phyloP scores from a whole-genome alignment of 805 yeast genomes.

The Candida incommunis region DNA sequence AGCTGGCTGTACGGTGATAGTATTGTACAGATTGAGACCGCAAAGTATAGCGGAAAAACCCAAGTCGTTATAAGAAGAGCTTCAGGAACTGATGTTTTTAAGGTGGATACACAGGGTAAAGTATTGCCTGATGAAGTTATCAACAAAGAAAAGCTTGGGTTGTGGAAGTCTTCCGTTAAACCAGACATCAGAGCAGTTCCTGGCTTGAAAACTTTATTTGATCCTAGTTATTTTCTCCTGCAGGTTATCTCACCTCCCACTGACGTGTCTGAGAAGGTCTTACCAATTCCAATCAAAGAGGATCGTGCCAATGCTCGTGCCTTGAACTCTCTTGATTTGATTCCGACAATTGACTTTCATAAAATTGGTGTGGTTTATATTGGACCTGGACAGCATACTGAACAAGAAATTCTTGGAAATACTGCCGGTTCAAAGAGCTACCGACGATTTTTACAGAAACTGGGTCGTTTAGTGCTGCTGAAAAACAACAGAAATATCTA shows the following conservation, averaged over 20 bases:
- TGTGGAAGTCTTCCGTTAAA: constrained; percentile 5
- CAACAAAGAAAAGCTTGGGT: constrained; percentile 9
- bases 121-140: constrained; percentile 17
- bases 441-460: constrained; percentile 37
- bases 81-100: constrained; percentile 40
- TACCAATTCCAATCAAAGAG: constrained; percentile 38
- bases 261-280: constrained; percentile 20
- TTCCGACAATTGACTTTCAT: constrained; percentile 65
- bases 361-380: constrained; percentile 69
- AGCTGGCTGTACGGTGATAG: constrained; percentile 48
- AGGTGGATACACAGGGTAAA: constrained; percentile 28
- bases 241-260: constrained; percentile 36
- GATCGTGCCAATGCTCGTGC: constrained; percentile 38
- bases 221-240: constrained; percentile 36
- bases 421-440: constrained; percentile 48
- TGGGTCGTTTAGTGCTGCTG: constrained; percentile 51
- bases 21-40: constrained; percentile 40
- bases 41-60: constrained; percentile 34
- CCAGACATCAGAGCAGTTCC: background rate
- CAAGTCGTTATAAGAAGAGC: constrained; percentile 41
- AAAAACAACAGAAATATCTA: constrained; percentile 39
- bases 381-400: constrained; percentile 50
- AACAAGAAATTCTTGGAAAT: constrained; percentile 51
- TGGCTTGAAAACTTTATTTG: constrained; percentile 13
- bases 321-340: constrained; percentile 48